phyloP scores from a whole-genome alignment of 805 yeast species.

The Cephaloascus albidus region DNA sequence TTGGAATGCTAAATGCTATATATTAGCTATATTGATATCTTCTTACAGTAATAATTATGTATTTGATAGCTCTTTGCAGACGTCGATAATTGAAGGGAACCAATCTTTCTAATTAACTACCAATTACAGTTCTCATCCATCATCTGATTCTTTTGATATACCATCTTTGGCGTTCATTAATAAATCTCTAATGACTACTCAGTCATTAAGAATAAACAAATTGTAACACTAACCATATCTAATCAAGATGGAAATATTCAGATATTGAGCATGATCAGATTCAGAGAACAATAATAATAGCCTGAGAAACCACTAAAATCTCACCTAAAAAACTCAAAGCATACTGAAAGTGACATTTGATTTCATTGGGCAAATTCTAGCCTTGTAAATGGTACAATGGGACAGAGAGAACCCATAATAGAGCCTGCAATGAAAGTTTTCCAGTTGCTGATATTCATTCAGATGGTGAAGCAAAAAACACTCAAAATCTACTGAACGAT shows the following conservation, averaged over 20 bases:
- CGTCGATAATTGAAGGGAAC: too few relatives aligned
- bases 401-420: conserved; percentile 24
- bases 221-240: conserved; percentile 20
- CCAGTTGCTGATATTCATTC: conserved; percentile 23
- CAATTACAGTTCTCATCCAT: not conserved
- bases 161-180: not conserved
- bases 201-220: conserved; percentile 21
- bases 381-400: conserved; percentile 19
- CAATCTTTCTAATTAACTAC: not conserved
- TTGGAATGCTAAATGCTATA: too few relatives aligned
- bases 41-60: too few relatives aligned
- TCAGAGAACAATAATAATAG: conserved; percentile 17
- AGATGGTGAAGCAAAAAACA: conserved; percentile 37
- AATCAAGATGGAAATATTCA: conserved; percentile 21
- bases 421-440: conserved; percentile 24
- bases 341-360: conserved; percentile 21
- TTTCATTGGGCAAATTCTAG: conserved; percentile 18
- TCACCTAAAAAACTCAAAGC: conserved; percentile 21
- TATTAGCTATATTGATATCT: too few relatives aligned
- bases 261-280: conserved; percentile 20
- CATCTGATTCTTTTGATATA: not conserved
- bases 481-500: conserved; percentile 27
- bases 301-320: conserved; percentile 22
- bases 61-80: too few relatives aligned
- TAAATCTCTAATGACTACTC: conserved; percentile 18